Base-by-base conservation (phyloP, 2,329 filamentous ascomycete species). In the Neofusicoccum sp. region DNA sequence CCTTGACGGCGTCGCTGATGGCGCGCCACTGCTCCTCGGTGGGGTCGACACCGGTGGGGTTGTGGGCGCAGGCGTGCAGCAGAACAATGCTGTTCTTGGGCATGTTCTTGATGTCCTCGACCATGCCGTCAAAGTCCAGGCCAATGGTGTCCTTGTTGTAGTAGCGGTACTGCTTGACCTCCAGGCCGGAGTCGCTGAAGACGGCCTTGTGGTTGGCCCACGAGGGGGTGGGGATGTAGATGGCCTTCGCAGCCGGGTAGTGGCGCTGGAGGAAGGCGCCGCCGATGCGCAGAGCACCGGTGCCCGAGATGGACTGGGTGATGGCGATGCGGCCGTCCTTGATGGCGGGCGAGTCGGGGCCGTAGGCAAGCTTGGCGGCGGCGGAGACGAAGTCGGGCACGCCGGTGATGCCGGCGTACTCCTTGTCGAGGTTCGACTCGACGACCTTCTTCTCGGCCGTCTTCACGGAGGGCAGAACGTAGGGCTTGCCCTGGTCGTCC, bases 61-160 rank as follows among this genome's bases (percentile, higher is more conserved):
- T 98, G 84, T 98, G 93, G 48, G 93, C 93, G 78, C 93, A 98
- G 65, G 93, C 93, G 80, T 99, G 95, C 75, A 98, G 89, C 67
- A 99, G 82, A 80, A 99, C 89, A 70, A 96, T 87, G 80, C 90
- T 96, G 77, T 88, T 88, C 76, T 89, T 86, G 69, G 93, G 92
- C 61, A 93, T 91, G 67, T 84, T 86, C 82, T 96, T 92, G 80
- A 99, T 88, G 76, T 98, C 93, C 71, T 85, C 88, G 63, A 97
- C 74, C 84, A 99, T 86, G 71, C 95, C 95, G 68, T 96, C 91
- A 73, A 97, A 98, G 84, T 99, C 95, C 66, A 99, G 89, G 61
- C 93, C 93, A 75, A 97, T 98, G 73, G 93, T 98, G 75, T 96
- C 88, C 84, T 96, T 96, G 87, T 98, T 91, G 84, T 98, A 99